These are phyloP conservation scores for Diospyros kaki DNA, from an alignment of 148 eudicot genomes.

Conservation along the genomic window DNA sequence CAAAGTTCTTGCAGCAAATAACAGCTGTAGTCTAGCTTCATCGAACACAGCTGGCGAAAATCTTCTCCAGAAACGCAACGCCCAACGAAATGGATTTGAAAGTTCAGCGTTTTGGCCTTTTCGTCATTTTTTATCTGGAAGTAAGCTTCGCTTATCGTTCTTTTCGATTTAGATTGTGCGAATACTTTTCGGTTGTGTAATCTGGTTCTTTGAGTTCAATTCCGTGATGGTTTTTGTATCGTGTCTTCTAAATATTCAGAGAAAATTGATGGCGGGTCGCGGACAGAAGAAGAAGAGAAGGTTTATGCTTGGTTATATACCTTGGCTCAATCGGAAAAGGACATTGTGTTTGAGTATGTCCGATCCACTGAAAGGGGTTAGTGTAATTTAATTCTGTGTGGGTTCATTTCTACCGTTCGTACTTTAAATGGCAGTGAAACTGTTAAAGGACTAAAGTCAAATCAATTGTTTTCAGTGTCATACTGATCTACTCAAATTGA, in stretches of 20 bases:
- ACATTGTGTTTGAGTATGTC: slow-evolving; percentile 45
- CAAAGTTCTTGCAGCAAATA: neutral
- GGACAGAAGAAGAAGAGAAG: slow-evolving; percentile 42
- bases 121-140: slow-evolving; percentile 19
- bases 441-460: neutral
- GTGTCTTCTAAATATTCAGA: slow-evolving; percentile 18
- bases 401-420: neutral
- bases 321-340: slow-evolving; percentile 33
- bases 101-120: slow-evolving; percentile 10
- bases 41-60: slow-evolving; percentile 22
- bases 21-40: slow-evolving; percentile 4
- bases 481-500: neutral
- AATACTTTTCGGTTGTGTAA: neutral
- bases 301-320: slow-evolving; percentile 47
- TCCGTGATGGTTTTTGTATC: slow-evolving; percentile 8
- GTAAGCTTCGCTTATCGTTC: slow-evolving; percentile 13
- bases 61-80: slow-evolving; percentile 14
- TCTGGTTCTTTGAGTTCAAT: slow-evolving; percentile 1
- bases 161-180: neutral
- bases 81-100: slow-evolving; percentile 17
- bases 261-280: slow-evolving; percentile 27
- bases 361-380: slow-evolving; percentile 49
- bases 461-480: neutral
- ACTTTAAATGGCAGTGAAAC: neutral
- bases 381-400: slow-evolving; percentile 4